Percentiles rank a stretch among this genome's conserved stretches.
Conservation (phyloP, 108 stramenopile species). For the Pseudonitzschia delicatissima region DNA sequence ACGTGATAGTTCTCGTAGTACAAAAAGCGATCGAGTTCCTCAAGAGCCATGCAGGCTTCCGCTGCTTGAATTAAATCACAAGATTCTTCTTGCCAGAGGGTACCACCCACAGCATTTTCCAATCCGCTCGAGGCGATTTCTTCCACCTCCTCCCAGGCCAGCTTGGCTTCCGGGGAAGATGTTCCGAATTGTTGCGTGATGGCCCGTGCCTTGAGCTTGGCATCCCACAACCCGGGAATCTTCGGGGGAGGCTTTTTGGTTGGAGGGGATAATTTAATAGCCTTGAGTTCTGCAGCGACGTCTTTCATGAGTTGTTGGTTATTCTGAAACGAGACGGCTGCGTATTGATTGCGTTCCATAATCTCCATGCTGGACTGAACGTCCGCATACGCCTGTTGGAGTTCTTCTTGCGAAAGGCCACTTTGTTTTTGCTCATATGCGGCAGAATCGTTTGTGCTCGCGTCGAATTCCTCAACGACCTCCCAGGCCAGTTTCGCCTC, state of each 20-base stretch:
- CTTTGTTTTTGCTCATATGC: not conserved
- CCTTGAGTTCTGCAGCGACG: conserved; percentile 22
- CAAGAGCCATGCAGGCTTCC: conserved; percentile 44
- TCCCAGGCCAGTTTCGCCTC: conserved; percentile 77
- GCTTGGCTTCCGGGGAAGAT: conserved; percentile 47
- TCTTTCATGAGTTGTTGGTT: conserved; percentile 17
- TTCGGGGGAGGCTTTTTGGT: conserved; percentile 2
- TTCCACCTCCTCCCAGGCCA: conserved; percentile 80
- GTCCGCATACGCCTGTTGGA: conserved; percentile 20
- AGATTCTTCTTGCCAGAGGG: conserved; percentile 23
- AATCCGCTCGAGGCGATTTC: conserved; percentile 47
- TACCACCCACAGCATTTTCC: conserved; percentile 10
- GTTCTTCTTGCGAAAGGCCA: conserved; percentile 8
- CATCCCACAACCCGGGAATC: conserved; percentile 30
- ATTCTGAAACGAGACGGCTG: not conserved
- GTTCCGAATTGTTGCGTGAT: conserved; percentile 45
- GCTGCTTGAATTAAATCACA: conserved; percentile 24
- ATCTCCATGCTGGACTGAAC: conserved; percentile 15
- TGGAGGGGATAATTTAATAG: conserved; percentile 18
- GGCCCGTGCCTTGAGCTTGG: conserved; percentile 50
- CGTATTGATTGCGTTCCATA: conserved; percentile 3
- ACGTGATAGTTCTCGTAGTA: conserved; percentile 5
- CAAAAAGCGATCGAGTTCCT: conserved; percentile 33
- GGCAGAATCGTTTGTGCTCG: conserved; percentile 15
- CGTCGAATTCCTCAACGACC: conserved; percentile 68